Evolutionary conservation across 2,329 filamentous ascomycete genomes (phyloP), one percentile per base, ranked within the genome.

Genomic region (Scleromitrula shiraiana): DNA sequence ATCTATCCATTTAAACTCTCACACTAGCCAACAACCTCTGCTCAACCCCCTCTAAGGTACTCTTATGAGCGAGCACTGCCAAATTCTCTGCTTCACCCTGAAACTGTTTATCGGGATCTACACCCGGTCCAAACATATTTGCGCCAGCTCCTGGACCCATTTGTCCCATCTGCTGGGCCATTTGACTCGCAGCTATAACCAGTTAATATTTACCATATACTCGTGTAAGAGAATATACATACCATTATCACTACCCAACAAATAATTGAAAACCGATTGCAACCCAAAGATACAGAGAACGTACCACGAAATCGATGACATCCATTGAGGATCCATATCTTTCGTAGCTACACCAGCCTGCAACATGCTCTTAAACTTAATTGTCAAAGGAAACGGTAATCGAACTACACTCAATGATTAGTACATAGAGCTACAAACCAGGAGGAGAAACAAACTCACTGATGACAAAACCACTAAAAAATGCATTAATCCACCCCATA

Each of bases 401-500:
- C 96, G 96, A 79, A 98, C 89, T 78, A 48, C 41, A 64, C 64
- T 38, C 56, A 53, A 41, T 48, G 14, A 56, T 55, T 33, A 58
- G 32, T 32, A 50, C 4, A 20, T 4, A 3, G 5, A 9, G n/a
- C 10, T 7, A 17, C 5, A 0, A 3, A 10, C 10, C 27, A 19
- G 8, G 8, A 7, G 10, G n/a, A n/a, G n/a, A n/a, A 23, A 12
- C n/a, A 36, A 36, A 75, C 81, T 62, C 74, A 95, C 88, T 88
- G 54, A 98, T 96, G 40, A 98, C 93, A 64, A 96, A 98, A 26
- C 93, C 93, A 44, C 88, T 94, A 63, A 98, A 98, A 65, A 97
- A 98, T 0, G 93, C 90, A 70, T 98, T 98, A 66, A 98, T 97
- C 93, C 93, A 98, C 57, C 91, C 93, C 93, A 98, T 98, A 59